These are phyloP conservation scores for Ambrosiella cleistominuta DNA, from an alignment of 2,329 filamentous ascomycete genomes.

Conservation along the genomic window DNA sequence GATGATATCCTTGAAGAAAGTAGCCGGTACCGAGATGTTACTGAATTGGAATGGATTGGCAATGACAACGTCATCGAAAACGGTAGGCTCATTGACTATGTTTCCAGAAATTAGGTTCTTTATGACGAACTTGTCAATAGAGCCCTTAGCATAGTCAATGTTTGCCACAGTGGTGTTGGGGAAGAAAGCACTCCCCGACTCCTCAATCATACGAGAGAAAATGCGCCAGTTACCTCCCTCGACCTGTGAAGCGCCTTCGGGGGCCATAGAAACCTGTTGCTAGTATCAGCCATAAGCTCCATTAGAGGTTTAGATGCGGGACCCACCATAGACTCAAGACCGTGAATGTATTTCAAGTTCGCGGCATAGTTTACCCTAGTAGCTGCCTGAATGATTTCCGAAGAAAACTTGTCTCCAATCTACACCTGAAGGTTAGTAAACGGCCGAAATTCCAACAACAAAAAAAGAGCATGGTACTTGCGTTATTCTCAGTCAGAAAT, in stretches of 20 bases:
- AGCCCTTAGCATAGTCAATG: constrained; percentile 23
- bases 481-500: constrained; percentile 48
- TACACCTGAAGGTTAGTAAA: constrained; percentile 16
- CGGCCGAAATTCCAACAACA: neutral
- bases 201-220: constrained; percentile 62
- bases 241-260: constrained; percentile 64
- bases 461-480: constrained; percentile 15
- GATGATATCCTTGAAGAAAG: constrained; percentile 51
- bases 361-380: constrained; percentile 92
- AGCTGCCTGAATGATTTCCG: constrained; percentile 74
- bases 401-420: constrained; percentile 49
- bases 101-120: neutral
- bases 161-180: constrained; percentile 51
- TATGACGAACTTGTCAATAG: neutral
- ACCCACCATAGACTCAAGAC: constrained; percentile 61
- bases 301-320: neutral
- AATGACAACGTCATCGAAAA: constrained; percentile 67
- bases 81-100: constrained; percentile 27
- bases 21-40: constrained; percentile 43
- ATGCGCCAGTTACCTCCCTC: constrained; percentile 87
- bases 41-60: constrained; percentile 73
- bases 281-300: neutral
- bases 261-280: constrained; percentile 59
- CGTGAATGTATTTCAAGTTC: constrained; percentile 73
- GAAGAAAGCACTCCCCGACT: constrained; percentile 40